phyloP scores from a whole-genome alignment of 768 basidiomycete genomes.

The Ramaria rubella region DNA sequence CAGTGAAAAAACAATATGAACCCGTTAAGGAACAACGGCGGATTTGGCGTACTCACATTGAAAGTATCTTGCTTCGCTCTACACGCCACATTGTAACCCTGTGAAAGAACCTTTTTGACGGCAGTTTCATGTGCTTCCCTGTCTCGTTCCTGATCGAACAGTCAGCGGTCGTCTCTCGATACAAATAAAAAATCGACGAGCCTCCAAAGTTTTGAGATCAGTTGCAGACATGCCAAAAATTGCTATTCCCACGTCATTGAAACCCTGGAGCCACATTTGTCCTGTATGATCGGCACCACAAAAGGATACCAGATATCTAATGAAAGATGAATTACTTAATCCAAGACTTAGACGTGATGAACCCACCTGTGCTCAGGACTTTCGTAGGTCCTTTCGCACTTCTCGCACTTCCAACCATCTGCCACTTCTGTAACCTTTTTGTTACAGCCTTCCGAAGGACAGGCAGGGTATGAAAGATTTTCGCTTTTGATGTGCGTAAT shows the following conservation, averaged over 20 bases:
- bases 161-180: neutral
- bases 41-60: conserved; percentile 46
- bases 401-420: conserved; percentile 88
- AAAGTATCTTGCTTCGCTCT: conserved; percentile 83
- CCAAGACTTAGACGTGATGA: neutral
- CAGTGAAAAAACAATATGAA: conserved; percentile 1
- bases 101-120: conserved; percentile 59
- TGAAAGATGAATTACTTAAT: neutral
- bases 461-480: conserved; percentile 83
- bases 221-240: conserved; percentile 77
- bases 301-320: conserved; percentile 74
- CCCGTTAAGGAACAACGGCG: neutral
- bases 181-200: conserved; percentile 20
- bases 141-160: conserved; percentile 43
- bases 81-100: conserved; percentile 75
- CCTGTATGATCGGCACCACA: conserved; percentile 86
- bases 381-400: conserved; percentile 68
- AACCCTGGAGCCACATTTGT: conserved; percentile 89
- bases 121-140: conserved; percentile 51
- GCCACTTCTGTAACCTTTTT: conserved; percentile 78
- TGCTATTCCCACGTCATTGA: conserved; percentile 81
- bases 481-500: conserved; percentile 83
- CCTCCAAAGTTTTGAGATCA: conserved; percentile 70
- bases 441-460: conserved; percentile 69
- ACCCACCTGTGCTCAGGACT: conserved; percentile 77